Evolutionary conservation across 371 early-diverging fungal genomes (phyloP), one percentile per base, ranked within the genome.

Genomic region (Lichtheimia ornata): DNA sequence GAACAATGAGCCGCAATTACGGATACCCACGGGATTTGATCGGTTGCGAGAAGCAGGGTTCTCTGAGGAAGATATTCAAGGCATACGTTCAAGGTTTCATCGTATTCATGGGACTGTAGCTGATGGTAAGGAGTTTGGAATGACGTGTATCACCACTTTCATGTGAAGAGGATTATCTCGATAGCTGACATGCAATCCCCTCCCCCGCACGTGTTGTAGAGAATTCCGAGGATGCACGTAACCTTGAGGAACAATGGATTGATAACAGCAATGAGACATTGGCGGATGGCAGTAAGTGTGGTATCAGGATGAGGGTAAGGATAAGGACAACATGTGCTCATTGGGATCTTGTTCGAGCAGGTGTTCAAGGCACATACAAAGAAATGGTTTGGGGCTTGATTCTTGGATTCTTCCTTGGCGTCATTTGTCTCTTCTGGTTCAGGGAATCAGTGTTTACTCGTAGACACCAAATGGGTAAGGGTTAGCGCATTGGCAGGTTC

Each of bases 351-450:
- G n/a, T 24, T 27, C 7, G 22, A n/a, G 9, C 53, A 72, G 73
- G 71, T 41, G 56, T 69, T 13, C 67, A 77, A 42, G 88, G 85
- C 4, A 77, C 85, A 17, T 76, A 83, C 62, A 70, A 79, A 20
- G 86, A 88, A 69, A 79, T 86, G 77, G 70, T 87, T 18, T 73
- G 71, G 66, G 88, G 88, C 4, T 69, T 88, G 11, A 67, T 84
- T 56, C 64, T 85, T 0, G 88, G 88, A 0, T 87, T 86, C 63
- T 88, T 88, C 53, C 61, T 83, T 66, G 86, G 86, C 0, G 56
- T 88, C 14, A 66, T 88, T 0, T 77, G 79, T 14, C 58, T 88
- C 49, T 86, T 87, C 63, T 87, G 85, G 85, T 78, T 88, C 65
- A 81, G 81, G 25, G 89, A 88, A 59, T 76, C 81, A 1, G 76